A percentile compares a stretch with the other conserved stretches of the same genome.
phyloP scores from a whole-genome alignment of 768 basidiomycete species.

The Mycena metata region DNA sequence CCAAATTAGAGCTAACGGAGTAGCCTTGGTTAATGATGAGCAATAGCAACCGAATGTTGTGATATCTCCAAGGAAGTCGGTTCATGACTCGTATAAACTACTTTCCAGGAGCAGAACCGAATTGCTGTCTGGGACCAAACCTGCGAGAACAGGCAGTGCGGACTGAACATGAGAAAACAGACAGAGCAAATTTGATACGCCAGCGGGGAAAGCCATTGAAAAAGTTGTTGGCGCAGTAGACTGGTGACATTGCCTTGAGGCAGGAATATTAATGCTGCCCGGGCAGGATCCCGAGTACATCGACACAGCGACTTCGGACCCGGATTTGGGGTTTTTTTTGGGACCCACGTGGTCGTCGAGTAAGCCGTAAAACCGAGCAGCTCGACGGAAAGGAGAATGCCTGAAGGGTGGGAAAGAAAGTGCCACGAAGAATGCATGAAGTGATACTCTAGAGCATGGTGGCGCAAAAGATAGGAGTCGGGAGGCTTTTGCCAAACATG shows the following conservation, averaged over 20 bases:
- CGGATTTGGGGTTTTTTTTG: too few relatives aligned
- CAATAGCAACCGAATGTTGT: slow-evolving; percentile 1
- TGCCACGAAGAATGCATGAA: background rate
- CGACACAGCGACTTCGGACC: too few relatives aligned
- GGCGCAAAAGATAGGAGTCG: background rate
- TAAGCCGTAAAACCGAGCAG: background rate
- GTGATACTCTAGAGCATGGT: slow-evolving; percentile 5
- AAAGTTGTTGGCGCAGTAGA: slow-evolving; percentile 4
- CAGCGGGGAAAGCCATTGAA: slow-evolving; percentile 2
- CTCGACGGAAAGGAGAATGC: background rate
- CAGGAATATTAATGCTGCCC: slow-evolving; percentile 9
- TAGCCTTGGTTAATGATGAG: slow-evolving; percentile 17
- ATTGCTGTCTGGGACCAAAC: background rate
- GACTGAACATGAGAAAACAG: background rate
- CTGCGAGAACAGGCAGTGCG: background rate
- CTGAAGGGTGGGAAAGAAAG: background rate
- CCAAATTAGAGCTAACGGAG: slow-evolving; percentile 30
- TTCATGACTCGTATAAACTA: background rate
- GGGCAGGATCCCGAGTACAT: background rate
- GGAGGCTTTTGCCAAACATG: slow-evolving; percentile 5
- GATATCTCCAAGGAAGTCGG: slow-evolving; percentile 26
- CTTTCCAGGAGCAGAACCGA: background rate
- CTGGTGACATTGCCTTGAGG: slow-evolving; percentile 9
- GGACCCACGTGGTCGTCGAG: background rate
- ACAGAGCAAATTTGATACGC: slow-evolving; percentile 20